Percentiles rank a stretch among this genome's conserved stretches.
Conservation (phyloP, 441 rosid species). For the Populus hybrid region DNA sequence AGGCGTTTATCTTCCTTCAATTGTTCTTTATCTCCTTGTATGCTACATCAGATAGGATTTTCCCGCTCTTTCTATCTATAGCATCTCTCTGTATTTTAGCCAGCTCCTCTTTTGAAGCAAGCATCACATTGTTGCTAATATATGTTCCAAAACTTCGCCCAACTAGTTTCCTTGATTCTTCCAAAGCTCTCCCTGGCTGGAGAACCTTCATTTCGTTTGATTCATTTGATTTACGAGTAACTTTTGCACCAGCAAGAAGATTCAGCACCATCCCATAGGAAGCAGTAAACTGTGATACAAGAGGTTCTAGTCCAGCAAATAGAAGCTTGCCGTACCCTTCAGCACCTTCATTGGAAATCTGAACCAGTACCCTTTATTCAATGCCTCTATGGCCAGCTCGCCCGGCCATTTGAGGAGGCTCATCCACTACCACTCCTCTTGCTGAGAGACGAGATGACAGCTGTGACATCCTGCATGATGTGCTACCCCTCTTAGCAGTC, state of each 20-base stretch:
- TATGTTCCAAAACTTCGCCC: slow-evolving; percentile 96
- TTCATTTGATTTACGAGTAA: slow-evolving; percentile 54
- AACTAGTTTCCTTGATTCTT: slow-evolving; percentile 89
- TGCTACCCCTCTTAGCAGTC: slow-evolving; percentile 77
- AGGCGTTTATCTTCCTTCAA: slow-evolving; percentile 61
- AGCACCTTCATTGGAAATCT: slow-evolving; percentile 82
- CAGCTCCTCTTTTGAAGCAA: slow-evolving; percentile 90
- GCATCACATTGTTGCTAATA: slow-evolving; percentile 85
- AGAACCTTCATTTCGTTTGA: slow-evolving; percentile 43
- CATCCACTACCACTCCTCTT: slow-evolving; percentile 75
- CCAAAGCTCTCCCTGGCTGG: slow-evolving; percentile 73
- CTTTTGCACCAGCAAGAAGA: slow-evolving; percentile 78
- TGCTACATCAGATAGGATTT: slow-evolving; percentile 54
- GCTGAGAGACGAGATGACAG: slow-evolving; percentile 76
- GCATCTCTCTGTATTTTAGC: slow-evolving; percentile 75
- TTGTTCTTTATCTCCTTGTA: slow-evolving; percentile 81
- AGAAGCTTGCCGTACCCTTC: slow-evolving; percentile 87
- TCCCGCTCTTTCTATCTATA: slow-evolving; percentile 71
- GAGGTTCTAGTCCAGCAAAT: slow-evolving; percentile 84
- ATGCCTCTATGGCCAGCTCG: slow-evolving; percentile 97
- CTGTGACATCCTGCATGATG: slow-evolving; percentile 98
- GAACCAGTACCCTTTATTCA: slow-evolving; percentile 77
- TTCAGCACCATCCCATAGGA: slow-evolving; percentile 97
- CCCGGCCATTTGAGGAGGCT: slow-evolving; percentile 94
- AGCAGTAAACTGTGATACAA: slow-evolving; percentile 91